A percentile compares a stretch with the other conserved stretches of the same genome.
These are phyloP conservation scores for Malus fusca DNA, from an alignment of 306 rosid species.

Conservation along the genomic window DNA sequence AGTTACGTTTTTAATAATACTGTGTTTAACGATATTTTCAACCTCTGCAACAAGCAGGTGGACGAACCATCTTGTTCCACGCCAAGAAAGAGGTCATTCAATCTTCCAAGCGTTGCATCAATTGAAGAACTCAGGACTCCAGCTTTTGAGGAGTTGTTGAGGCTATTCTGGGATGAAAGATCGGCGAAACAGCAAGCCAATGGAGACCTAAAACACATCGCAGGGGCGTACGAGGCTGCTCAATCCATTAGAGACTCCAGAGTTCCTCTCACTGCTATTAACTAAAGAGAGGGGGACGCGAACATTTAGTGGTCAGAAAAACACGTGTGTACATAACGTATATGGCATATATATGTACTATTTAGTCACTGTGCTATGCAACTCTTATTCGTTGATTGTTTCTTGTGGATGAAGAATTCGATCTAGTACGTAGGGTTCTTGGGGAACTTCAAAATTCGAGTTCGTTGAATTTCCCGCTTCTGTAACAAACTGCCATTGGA, in stretches of 20 bases:
- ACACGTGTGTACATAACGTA: conserved; percentile 53
- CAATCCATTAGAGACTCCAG: conserved; percentile 93
- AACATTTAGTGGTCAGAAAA: neutral
- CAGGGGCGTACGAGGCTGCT: conserved; percentile 61
- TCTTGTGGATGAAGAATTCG: conserved; percentile 17
- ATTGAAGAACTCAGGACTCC: conserved; percentile 94
- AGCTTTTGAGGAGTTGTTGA: conserved; percentile 82
- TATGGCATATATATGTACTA: conserved; percentile 27
- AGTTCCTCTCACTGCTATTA: conserved; percentile 92
- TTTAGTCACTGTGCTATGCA: conserved; percentile 23
- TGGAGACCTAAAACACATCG: conserved; percentile 70
- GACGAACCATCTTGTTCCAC: conserved; percentile 99
- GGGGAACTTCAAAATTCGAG: neutral
- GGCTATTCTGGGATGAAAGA: conserved; percentile 78
- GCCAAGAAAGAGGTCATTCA: conserved; percentile 82
- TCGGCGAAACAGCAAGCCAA: conserved; percentile 65
- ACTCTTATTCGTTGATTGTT: conserved; percentile 37
- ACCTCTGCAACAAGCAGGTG: conserved; percentile 37
- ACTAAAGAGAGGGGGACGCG: conserved; percentile 36
- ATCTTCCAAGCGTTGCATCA: conserved; percentile 71
- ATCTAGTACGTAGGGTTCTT: neutral
- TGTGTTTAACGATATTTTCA: neutral
- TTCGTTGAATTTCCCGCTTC: conserved; percentile 14
- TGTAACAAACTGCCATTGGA: conserved; percentile 1
- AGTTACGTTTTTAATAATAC: neutral